Conservation (phyloP, 768 basidiomycete genomes). For the Lactifluus subvellereus region DNA sequence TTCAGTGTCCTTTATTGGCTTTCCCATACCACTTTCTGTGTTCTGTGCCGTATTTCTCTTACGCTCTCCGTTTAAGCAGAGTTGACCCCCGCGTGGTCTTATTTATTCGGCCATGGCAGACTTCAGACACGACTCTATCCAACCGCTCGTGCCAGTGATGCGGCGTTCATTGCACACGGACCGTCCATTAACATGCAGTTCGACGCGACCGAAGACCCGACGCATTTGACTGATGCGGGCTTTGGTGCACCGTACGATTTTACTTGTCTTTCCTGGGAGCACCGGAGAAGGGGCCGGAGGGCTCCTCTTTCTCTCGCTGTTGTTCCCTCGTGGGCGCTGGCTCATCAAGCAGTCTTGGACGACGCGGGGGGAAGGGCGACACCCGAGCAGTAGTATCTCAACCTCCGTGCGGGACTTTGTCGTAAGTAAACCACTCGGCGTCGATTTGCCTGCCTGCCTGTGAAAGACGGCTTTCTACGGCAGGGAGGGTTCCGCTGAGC, state of each 20-base stretch:
- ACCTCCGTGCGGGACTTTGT: conserved; percentile 31
- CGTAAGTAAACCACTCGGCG: conserved; percentile 13
- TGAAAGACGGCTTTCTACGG: no score
- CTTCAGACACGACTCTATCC: conserved; percentile 45
- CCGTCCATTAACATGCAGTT: conserved; percentile 35
- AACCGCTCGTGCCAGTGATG: conserved; percentile 39
- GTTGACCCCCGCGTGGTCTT: conserved; percentile 24
- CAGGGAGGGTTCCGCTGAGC: no score
- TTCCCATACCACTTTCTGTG: no score
- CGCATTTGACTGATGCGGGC: conserved; percentile 37
- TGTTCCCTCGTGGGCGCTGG: background rate
- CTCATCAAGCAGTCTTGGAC: conserved; percentile 36
- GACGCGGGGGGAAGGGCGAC: conserved; percentile 28
- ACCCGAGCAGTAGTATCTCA: no score
- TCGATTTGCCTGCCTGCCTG: no score
- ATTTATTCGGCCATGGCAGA: conserved; percentile 38
- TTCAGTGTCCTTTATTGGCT: no score
- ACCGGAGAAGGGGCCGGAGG: conserved; percentile 38
- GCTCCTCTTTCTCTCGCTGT: background rate
- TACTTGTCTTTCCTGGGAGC: conserved; percentile 38
- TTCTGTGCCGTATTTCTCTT: no score
- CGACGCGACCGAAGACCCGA: conserved; percentile 40
- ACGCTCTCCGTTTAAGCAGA: background rate
- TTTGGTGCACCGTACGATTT: conserved; percentile 40
- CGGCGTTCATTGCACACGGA: conserved; percentile 32